Conservation (phyloP, 2,329 filamentous ascomycete genomes). For the Ophiostoma pallidulum region DNA sequence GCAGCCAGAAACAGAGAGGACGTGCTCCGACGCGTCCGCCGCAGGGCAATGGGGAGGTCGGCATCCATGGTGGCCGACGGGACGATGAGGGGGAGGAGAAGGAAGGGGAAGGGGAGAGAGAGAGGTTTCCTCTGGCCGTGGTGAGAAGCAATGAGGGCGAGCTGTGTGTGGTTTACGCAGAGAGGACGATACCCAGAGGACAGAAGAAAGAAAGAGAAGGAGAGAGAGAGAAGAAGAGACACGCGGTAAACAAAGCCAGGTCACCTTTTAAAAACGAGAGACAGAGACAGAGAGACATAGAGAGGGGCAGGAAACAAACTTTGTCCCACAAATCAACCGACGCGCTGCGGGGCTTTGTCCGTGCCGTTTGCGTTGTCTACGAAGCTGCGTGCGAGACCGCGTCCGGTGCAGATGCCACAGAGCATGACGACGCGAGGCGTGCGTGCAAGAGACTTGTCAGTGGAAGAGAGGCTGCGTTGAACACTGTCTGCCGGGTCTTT, state of each 20-base stretch:
- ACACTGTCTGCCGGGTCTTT: no score
- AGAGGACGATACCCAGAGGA: background rate
- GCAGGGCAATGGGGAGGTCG: conserved; percentile 45
- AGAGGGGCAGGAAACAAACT: background rate
- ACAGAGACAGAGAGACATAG: background rate
- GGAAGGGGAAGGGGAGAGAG: background rate
- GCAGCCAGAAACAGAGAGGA: conserved; percentile 17
- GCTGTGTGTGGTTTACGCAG: no score
- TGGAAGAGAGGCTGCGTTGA: background rate
- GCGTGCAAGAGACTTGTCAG: background rate
- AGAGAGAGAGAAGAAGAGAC: background rate
- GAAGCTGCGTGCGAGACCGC: no score
- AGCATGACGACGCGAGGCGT: background rate
- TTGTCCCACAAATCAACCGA: no score
- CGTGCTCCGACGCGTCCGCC: conserved; percentile 41
- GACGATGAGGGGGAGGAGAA: conserved; percentile 22
- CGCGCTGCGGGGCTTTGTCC: no score
- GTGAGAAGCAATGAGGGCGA: background rate
- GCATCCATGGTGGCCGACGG: no score
- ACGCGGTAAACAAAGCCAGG: background rate
- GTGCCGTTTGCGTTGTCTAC: no score
- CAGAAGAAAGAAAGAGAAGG: background rate
- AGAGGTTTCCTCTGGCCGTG: no score
- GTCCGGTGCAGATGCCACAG: no score
- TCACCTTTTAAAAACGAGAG: background rate